A percentile compares a stretch with the other conserved stretches of the same genome.
Evolutionary conservation across 345 rosid genomes (phyloP).

Genomic region (Pelargonium nanum): DNA sequence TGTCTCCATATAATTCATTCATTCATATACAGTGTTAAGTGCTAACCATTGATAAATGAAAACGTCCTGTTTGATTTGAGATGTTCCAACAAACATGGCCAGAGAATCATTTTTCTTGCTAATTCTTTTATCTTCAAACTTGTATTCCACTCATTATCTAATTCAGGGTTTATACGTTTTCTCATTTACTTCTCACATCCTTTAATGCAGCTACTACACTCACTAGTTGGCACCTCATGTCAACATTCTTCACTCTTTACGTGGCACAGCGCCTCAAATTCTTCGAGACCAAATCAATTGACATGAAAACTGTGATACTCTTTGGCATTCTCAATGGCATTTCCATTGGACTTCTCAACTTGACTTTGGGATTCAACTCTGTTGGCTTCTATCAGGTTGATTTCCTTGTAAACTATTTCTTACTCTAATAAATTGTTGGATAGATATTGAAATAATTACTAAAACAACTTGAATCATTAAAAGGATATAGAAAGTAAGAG

Average conservation of each 20-base stretch:
- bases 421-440: not conserved
- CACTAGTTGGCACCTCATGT: slow-evolving; percentile 96
- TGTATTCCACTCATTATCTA: not conserved
- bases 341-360: slow-evolving; percentile 87
- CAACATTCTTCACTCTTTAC: slow-evolving; percentile 83
- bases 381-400: slow-evolving; percentile 91
- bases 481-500: too few relatives aligned
- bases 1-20: not conserved
- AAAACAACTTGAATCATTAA: not conserved
- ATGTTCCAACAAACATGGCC: not conserved
- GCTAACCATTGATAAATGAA: not conserved
- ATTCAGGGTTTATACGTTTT: not conserved
- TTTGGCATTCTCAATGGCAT: slow-evolving; percentile 93
- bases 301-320: slow-evolving; percentile 76
- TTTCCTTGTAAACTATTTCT: not conserved
- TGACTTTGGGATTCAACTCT: slow-evolving; percentile 95
- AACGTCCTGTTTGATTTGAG: not conserved
- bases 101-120: not conserved
- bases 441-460: not conserved
- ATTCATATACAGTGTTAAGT: not conserved
- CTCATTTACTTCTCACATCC: not conserved
- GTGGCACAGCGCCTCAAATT: slow-evolving; percentile 67
- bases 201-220: slow-evolving; percentile 63
- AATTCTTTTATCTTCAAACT: not conserved
- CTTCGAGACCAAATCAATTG: slow-evolving; percentile 76